A percentile compares a stretch with the other conserved stretches of the same genome.
Conservation (phyloP, 1,284 basidiomycete species). For the Pholiota adiposa region DNA sequence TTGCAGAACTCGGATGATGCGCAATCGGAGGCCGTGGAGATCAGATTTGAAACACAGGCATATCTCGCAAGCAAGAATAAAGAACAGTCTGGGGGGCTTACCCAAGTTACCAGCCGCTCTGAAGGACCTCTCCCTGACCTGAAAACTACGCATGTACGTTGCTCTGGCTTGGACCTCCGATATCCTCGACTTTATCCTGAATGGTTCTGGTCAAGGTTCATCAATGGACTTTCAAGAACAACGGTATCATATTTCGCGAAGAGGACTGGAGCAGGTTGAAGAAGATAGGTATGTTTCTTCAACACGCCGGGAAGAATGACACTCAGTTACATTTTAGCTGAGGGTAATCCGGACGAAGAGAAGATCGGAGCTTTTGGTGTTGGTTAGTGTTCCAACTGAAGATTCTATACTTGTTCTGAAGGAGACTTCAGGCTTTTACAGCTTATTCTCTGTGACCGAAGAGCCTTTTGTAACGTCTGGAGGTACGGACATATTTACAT, state of each 20-base stretch:
- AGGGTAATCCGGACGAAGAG: slow-evolving; percentile 84
- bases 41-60: slow-evolving; percentile 75
- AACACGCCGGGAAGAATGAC: not conserved
- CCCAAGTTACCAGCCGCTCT: not conserved
- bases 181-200: not conserved
- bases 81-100: slow-evolving; percentile 7
- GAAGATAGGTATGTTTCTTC: slow-evolving; percentile 69
- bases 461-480: slow-evolving; percentile 93
- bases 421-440: slow-evolving; percentile 68
- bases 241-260: slow-evolving; percentile 80
- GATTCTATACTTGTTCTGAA: not conserved
- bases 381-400: slow-evolving; percentile 47
- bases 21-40: slow-evolving; percentile 79
- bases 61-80: slow-evolving; percentile 48
- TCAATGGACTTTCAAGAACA: slow-evolving; percentile 86
- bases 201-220: slow-evolving; percentile 48
- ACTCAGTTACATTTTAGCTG: slow-evolving; percentile 50
- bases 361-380: slow-evolving; percentile 90
- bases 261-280: slow-evolving; percentile 90
- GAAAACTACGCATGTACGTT: slow-evolving; percentile 53
- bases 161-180: not conserved
- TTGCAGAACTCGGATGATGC: slow-evolving; percentile 97
- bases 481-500: slow-evolving; percentile 43
- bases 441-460: slow-evolving; percentile 85
- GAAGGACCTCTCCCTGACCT: slow-evolving; percentile 54